A percentile compares a stretch with the other conserved stretches of the same genome.
These are phyloP conservation scores for Torrubiellomyces zombiae DNA, from an alignment of 2,329 filamentous ascomycete species.

Conservation along the genomic window DNA sequence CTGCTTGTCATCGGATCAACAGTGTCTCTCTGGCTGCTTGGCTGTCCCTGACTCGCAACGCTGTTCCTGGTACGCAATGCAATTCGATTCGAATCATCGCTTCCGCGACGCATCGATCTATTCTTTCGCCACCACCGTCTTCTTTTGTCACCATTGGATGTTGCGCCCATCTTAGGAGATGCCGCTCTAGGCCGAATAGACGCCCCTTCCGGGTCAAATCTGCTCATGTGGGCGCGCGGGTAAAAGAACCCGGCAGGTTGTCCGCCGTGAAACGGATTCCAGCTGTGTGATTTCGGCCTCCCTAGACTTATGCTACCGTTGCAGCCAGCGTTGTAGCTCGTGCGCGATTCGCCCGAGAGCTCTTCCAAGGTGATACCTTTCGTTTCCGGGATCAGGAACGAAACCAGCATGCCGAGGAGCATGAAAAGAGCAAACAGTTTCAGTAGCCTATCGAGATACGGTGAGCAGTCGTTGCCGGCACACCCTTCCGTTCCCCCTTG, in stretches of 20 bases:
- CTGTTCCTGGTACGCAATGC: conserved; percentile 11
- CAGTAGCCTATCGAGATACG: conserved; percentile 57
- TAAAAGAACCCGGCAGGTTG: conserved; percentile 34
- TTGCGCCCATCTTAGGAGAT: conserved; percentile 20
- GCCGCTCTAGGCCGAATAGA: conserved; percentile 21
- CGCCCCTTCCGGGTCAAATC: conserved; percentile 11
- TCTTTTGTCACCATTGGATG: conserved; percentile 9
- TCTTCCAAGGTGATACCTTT: conserved; percentile 59
- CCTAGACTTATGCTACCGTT: conserved; percentile 29
- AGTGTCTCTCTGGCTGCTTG: conserved; percentile 2
- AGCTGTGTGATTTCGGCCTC: conserved; percentile 15
- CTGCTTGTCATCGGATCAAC: too few species aligned
- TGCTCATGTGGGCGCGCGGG: conserved; percentile 15
- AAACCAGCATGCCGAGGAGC: conserved; percentile 52
- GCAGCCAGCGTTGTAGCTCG: conserved; percentile 35
- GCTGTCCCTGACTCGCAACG: conserved; percentile 1
- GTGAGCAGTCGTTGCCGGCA: conserved; percentile 28
- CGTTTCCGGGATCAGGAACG: conserved; percentile 61
- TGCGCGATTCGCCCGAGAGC: conserved; percentile 48
- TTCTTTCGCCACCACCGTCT: conserved; percentile 14
- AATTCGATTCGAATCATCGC: conserved; percentile 14
- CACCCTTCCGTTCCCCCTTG: conserved; percentile 35
- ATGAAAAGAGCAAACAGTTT: conserved; percentile 70
- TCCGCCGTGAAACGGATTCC: conserved; percentile 33
- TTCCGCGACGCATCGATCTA: conserved; percentile 12